phyloP scores from a whole-genome alignment of 805 yeast species.

The Candida endomychidarum region DNA sequence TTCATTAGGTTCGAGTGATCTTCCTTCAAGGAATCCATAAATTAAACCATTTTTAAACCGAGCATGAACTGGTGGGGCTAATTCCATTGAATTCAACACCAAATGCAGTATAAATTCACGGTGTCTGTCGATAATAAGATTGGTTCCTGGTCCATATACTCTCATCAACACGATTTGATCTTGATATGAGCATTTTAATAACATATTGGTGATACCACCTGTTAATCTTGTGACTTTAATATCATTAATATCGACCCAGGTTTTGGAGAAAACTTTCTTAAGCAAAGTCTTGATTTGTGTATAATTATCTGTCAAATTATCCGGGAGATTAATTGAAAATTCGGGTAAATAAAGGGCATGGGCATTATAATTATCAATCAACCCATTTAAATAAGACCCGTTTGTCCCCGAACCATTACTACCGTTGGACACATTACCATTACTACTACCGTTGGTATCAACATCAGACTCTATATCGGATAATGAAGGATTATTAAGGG shows the following conservation, averaged over 20 bases:
- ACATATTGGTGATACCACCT: conserved; percentile 67
- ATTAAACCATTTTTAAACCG: conserved; percentile 71
- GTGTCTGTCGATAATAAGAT: conserved; percentile 68
- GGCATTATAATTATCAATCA: conserved; percentile 32
- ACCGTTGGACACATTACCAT: no score
- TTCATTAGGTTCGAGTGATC: conserved; percentile 57
- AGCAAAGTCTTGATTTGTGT: conserved; percentile 40
- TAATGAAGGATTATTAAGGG: conserved; percentile 36
- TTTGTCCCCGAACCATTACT: no score
- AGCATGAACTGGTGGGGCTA: conserved; percentile 71
- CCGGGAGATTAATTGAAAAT: conserved; percentile 38
- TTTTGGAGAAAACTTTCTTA: conserved; percentile 43
- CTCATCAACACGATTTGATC: conserved; percentile 54
- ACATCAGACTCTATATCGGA: conserved; percentile 38
- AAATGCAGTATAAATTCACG: conserved; percentile 72
- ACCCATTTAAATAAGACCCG: conserved; percentile 11
- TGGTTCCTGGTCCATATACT: conserved; percentile 75
- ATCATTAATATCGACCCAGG: conserved; percentile 30
- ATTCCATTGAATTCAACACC: conserved; percentile 53
- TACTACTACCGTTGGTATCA: conserved; percentile 17
- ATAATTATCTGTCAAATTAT: conserved; percentile 32
- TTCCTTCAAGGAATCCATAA: conserved; percentile 67
- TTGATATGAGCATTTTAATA: conserved; percentile 45
- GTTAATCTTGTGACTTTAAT: conserved; percentile 47
- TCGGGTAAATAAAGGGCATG: conserved; percentile 53